Evolutionary conservation across 1,284 basidiomycete species (phyloP), one percentile per base, ranked within the genome.

Genomic region (Psilocybe mexicana): DNA sequence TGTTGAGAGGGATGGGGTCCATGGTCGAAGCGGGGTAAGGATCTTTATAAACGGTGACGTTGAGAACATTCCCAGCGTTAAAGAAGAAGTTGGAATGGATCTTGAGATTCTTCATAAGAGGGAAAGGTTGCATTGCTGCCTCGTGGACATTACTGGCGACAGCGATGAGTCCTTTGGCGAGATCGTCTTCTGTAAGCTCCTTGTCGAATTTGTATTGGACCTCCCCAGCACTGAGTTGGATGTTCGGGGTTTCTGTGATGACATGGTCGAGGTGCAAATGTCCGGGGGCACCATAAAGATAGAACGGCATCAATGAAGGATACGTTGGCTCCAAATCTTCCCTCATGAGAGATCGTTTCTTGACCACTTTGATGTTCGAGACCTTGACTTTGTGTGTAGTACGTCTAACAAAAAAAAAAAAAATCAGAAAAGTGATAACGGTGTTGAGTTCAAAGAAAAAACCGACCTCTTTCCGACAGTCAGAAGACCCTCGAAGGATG

Each of bases 301-400:
- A 77, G 70, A 79, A 80, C 11, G 74, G 76, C 68, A 76, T 75
- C 30, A 60, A 51, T 10, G 40, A 23, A 3, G 75, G 72, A 53
- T 76, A 77, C 23, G 58, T 33, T 6, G 54, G 48, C 11, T 70
- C 71, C 45, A 72, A 70, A 46, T 67, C 63, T 12, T 57, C 54
- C 10, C 64, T 59, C 55, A 61, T 43, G 11, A 72, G 63, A n/a
- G 65, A 60, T n/a, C 60, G 52, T 36, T 74, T 64, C 57, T 70
- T 70, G 56, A 78, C 53, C 49, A 74, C 65, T n/a, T 58, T 56
- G 33, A 77, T 67, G 44, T 74, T 68, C 4, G 68, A 63, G 51
- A 76, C 43, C 36, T 61, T 59, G 48, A 67, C n/a, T 24, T 55
- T 38, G 11, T 36, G 18, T 1, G 25, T 24, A 11, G 51, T 40